These are phyloP conservation scores for Toxicodendron radicans DNA, from an alignment of 345 rosid species.

Conservation along the genomic window DNA sequence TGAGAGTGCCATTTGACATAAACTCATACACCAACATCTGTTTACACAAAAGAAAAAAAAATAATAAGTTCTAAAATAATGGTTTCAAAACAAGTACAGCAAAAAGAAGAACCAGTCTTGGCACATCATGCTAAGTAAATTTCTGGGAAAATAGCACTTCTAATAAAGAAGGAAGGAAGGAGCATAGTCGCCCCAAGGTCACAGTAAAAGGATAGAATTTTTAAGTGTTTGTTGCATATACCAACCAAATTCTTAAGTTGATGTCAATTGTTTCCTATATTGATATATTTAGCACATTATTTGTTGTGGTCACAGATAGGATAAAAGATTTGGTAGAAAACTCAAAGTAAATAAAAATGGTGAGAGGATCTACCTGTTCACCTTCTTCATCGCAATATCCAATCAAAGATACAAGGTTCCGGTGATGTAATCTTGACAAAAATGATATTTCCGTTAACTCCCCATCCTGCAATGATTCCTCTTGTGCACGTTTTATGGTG, in stretches of 20 bases:
- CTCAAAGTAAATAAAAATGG: background rate
- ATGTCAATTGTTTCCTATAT: background rate
- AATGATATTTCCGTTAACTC: slow-evolving; percentile 80
- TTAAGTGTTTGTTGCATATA: background rate
- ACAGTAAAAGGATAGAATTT: background rate
- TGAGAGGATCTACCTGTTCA: slow-evolving; percentile 64
- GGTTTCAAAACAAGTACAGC: background rate
- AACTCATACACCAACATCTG: slow-evolving; percentile 97
- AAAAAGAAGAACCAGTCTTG: background rate
- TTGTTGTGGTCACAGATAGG: background rate
- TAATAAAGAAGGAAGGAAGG: background rate
- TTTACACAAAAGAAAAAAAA: slow-evolving; percentile 9
- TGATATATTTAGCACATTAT: background rate
- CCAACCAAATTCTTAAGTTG: background rate
- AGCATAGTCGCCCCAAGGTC: background rate
- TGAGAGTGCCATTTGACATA: slow-evolving; percentile 84
- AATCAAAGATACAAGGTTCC: slow-evolving; percentile 85
- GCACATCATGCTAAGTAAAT: background rate
- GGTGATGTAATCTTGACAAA: slow-evolving; percentile 86
- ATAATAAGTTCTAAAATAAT: slow-evolving; percentile 13
- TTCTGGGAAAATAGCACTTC: background rate
- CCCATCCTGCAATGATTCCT: slow-evolving; percentile 90
- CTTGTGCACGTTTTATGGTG: slow-evolving; percentile 90
- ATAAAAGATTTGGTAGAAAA: background rate
- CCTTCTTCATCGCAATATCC: slow-evolving; percentile 94